Percentiles rank a stretch among this genome's conserved stretches.
phyloP scores from a whole-genome alignment of 225 moss, liverwort and hornwort genomes.

The Polytrichum formosum region DNA sequence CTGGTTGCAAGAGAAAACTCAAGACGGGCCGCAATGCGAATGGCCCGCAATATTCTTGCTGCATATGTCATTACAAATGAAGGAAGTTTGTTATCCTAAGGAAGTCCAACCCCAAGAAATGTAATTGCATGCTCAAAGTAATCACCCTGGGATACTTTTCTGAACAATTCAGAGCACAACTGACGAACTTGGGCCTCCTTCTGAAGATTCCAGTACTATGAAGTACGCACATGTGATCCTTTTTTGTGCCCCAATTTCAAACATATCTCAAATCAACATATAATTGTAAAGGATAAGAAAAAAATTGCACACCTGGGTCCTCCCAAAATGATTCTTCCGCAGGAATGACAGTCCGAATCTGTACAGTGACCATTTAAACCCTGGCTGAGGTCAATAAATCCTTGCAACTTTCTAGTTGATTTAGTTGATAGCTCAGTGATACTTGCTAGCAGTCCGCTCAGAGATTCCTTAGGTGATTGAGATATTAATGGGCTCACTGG shows the following conservation, averaged over 20 bases:
- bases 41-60: slow-evolving; percentile 93
- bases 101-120: not conserved
- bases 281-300: too few relatives aligned
- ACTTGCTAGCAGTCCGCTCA: not conserved
- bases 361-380: not conserved
- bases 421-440: too few relatives aligned
- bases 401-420: not conserved
- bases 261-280: too few relatives aligned
- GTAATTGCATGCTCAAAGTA: not conserved
- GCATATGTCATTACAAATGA: slow-evolving; percentile 10
- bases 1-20: slow-evolving; percentile 65
- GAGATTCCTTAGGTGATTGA: not conserved
- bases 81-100: not conserved
- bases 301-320: slow-evolving; percentile 68
- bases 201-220: too few relatives aligned
- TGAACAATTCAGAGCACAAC: too few relatives aligned
- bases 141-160: too few relatives aligned
- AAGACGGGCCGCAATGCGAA: slow-evolving; percentile 93
- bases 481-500: too few relatives aligned
- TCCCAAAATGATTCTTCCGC: slow-evolving; percentile 85
- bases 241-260: too few relatives aligned
- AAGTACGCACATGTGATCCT: too few relatives aligned
- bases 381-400: not conserved
- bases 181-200: too few relatives aligned
- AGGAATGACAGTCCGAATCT: slow-evolving; percentile 90